Conservation (phyloP, 2,329 filamentous ascomycete genomes). For the Colletotrichum eleusines region DNA sequence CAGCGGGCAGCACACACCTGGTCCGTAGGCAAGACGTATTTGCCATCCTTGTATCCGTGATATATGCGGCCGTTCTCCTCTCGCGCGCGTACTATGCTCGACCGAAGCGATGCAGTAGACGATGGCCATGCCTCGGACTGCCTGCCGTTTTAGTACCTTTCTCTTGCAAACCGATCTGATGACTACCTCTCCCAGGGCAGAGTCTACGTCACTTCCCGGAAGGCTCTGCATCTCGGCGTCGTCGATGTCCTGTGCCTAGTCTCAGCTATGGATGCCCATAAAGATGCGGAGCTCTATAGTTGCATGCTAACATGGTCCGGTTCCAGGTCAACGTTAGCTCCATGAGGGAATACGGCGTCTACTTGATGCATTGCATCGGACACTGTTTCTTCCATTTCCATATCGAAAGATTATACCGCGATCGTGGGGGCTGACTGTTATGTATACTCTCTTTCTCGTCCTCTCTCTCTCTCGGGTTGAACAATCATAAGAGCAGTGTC, state of each 20-base stretch:
- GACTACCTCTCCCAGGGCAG: constrained; percentile 48
- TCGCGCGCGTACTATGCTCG: constrained; percentile 47
- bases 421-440: neutral
- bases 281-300: neutral
- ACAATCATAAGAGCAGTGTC: neutral
- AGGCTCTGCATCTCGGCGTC: constrained; percentile 40
- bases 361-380: constrained; percentile 26
- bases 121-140: constrained; percentile 47
- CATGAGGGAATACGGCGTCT: constrained; percentile 17
- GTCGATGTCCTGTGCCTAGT: constrained; percentile 24
- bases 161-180: neutral
- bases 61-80: constrained; percentile 55
- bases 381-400: constrained; percentile 27
- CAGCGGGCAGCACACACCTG: constrained; percentile 45
- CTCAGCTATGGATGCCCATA: constrained; percentile 7
- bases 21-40: constrained; percentile 54
- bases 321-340: constrained; percentile 30
- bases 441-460: neutral
- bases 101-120: constrained; percentile 50
- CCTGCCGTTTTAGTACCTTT: constrained; percentile 6
- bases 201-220: constrained; percentile 44
- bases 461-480: neutral
- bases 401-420: neutral
- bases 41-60: constrained; percentile 54
- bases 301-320: constrained; percentile 37